Evolutionary conservation across 176 grass and related monocot species (phyloP), one percentile per base, ranked within the genome.

Genomic region (Chrysopogon serrulatus): DNA sequence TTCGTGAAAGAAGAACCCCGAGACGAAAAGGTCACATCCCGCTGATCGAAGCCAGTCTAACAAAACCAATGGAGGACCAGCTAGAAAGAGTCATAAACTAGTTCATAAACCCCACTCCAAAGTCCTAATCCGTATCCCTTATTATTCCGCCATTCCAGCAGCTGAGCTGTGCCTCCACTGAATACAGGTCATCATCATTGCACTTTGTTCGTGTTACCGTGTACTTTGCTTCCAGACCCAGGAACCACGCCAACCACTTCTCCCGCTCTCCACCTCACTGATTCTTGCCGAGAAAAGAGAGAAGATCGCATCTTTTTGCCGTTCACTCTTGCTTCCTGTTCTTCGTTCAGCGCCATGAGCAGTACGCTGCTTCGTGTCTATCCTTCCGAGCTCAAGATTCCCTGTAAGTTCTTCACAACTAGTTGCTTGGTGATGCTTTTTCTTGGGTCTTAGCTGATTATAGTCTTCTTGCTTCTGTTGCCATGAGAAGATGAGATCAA

Each of bases 301-400:
- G 63, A 72, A 53, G 10, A 35, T 40, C 35, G 61, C 32, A 83
- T 57, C 51, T 35, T 49, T 73, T 40, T 26, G 30, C 45, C 61
- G 40, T n/a, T 30, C 78, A 16, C 68, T 66, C 24, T 65, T 82
- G 19, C 39, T 53, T 19, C 63, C 1, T 36, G 67, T 76, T 67
- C 44, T 73, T 34, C 30, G 44, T 43, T 65, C 45, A 27, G 39
- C 9, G 49, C 39, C 64, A 95, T 95, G 93, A 86, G 85, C 61
- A 90, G 78, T 41, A 90, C 62, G 45, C 82, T 98, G 88, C 92
- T 95, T 88, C 93, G 88, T 60, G 91, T 93, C 31, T 86, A 84
- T 43, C 95, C 90, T 15, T 90, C 88, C 12, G 95, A 98, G 82
- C 90, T 98, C 49, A 98, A 93, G 86, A 95, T 98, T 43, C 88